Evolutionary conservation across 805 yeast species (phyloP), one percentile per base, ranked within the genome.

Genomic region (Citeromyces nyonsensis): DNA sequence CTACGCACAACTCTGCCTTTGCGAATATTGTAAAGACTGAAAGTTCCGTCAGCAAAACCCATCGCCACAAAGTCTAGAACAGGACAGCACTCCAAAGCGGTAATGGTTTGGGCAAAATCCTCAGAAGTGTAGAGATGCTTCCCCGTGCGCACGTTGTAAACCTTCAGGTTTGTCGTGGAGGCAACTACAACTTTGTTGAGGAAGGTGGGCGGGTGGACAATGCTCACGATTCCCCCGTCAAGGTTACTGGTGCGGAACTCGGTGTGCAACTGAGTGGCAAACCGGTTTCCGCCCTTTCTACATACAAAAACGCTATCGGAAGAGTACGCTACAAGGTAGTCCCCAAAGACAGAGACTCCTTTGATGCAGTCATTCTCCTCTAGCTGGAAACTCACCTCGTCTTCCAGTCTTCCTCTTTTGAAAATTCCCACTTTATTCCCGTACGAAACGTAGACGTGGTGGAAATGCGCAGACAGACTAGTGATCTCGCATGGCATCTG

Each of bases 171-270:
- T 2, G 67, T 52, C 4, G 75, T 61, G 1, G 96, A 82, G n/a
- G 86, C 82, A 22, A 88, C 73, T 2, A 80, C 76, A 18, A 93
- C 58, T 49, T 91, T 91, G 60, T 91, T 91, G 46, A 93, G 54
- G 49, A 88, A 86, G 1, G 99, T 88, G 22, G 96, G 86, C 32
- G 88, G 77, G 51, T 91, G 99, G 8, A 71, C 45, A 12, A 80
- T 41, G 28, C 73, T 76, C 8, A 78, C 75, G 11, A 91, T 65
- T 6, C 62, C 65, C 14, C 94, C 95, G 40, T 79, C 75, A 10
- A 75, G 52, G n/a, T 64, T 53, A 18, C 75, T 69, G 32, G 73
- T 48, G 28, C 57, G 54, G 32, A 86, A 52, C 10, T 73, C 60
- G 4, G 94, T 73, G 52, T 85, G 78, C 35, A 66, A 64, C 42